These are phyloP conservation scores for Dactylis glomerata DNA, from an alignment of 176 grass and related monocot genomes.

Conservation along the genomic window DNA sequence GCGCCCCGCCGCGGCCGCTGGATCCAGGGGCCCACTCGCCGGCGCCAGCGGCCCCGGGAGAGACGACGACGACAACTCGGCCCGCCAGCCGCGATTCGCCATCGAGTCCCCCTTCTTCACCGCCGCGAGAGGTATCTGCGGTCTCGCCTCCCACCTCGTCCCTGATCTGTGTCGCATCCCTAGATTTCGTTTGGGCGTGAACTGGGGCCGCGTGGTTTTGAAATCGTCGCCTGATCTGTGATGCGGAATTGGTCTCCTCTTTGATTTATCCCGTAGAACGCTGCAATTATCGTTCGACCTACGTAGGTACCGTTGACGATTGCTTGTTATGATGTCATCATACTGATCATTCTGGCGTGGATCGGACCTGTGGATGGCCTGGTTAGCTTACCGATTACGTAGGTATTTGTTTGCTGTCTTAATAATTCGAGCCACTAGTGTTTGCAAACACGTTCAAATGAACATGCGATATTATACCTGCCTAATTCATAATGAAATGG, in stretches of 20 bases:
- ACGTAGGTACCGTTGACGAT: not conserved
- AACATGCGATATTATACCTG: not conserved
- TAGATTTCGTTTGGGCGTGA: constrained; percentile 19
- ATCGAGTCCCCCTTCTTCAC: constrained; percentile 34
- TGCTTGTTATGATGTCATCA: not conserved
- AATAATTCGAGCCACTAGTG: not conserved
- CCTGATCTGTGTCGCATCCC: not conserved
- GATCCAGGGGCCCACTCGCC: constrained; percentile 24
- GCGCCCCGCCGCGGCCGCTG: constrained; percentile 35
- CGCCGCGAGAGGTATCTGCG: constrained; percentile 30
- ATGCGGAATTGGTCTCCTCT: not conserved
- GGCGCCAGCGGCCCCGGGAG: constrained; percentile 12
- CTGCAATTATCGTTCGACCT: not conserved
- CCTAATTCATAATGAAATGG: not conserved
- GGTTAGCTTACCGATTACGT: not conserved
- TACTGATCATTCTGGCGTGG: constrained; percentile 4
- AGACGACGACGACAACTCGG: constrained; percentile 22
- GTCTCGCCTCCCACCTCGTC: not conserved
- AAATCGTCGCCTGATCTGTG: not conserved
- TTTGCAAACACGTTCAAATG: not conserved
- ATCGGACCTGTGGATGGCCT: not conserved
- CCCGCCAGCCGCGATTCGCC: constrained; percentile 31
- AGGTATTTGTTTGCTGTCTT: not conserved
- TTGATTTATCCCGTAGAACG: not conserved
- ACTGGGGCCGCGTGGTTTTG: not conserved